Evolutionary conservation across 2,329 filamentous ascomycete species (phyloP).

Genomic region (Shiraia bambusicola): DNA sequence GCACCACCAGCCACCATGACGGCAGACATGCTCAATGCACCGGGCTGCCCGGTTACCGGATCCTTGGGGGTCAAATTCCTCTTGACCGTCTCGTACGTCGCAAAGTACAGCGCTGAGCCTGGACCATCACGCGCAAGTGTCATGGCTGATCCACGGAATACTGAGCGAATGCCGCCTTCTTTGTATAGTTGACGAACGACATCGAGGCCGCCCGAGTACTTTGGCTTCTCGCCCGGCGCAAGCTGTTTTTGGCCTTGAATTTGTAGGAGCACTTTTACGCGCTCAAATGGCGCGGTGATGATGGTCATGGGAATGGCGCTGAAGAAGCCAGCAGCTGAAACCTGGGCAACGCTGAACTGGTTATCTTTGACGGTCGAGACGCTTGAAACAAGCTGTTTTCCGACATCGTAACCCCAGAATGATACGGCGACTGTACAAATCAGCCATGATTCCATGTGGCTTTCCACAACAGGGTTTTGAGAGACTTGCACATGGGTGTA

Average conservation of each 20-base stretch:
- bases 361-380: constrained; percentile 67
- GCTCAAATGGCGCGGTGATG: constrained; percentile 98
- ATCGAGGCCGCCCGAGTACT: constrained; percentile 83
- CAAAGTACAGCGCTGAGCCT: constrained; percentile 93
- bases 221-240: constrained; percentile 85
- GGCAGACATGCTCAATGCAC: constrained; percentile 77
- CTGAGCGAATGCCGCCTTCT: constrained; percentile 84
- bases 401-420: constrained; percentile 88
- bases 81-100: constrained; percentile 96
- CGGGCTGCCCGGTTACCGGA: constrained; percentile 67
- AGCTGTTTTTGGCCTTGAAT: constrained; percentile 90
- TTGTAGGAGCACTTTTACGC: constrained; percentile 96
- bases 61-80: constrained; percentile 80
- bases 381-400: constrained; percentile 79
- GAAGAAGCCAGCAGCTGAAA: constrained; percentile 89
- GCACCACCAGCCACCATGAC: constrained; percentile 84
- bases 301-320: constrained; percentile 95
- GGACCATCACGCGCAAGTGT: constrained; percentile 93
- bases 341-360: constrained; percentile 79
- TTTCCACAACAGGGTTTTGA: not conserved
- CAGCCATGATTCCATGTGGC: not conserved
- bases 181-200: constrained; percentile 92
- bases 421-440: constrained; percentile 60
- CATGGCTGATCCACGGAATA: constrained; percentile 88
- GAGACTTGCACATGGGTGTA: constrained; percentile 91